These are phyloP conservation scores for Antarctomyces pellizariae DNA, from an alignment of 495 filamentous ascomycete species.

Conservation along the genomic window DNA sequence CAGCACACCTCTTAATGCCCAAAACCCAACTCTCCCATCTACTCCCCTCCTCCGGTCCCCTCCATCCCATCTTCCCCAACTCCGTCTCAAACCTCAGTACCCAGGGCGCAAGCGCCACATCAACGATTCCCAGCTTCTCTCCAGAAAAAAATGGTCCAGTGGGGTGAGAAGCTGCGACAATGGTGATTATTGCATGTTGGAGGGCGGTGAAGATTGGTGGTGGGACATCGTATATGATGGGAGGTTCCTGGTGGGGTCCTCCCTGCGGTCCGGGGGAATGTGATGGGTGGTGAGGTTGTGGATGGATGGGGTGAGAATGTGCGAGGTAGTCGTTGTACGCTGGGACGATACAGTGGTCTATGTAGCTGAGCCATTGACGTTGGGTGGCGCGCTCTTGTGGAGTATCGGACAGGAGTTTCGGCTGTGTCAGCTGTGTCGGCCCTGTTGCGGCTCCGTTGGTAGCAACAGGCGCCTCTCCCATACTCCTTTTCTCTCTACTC, in stretches of 20 bases:
- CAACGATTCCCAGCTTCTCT: slow-evolving; percentile 46
- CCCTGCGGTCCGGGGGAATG: no score
- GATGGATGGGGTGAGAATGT: slow-evolving; percentile 36
- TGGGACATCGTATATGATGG: slow-evolving; percentile 42
- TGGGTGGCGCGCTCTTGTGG: no score
- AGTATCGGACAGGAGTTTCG: no score
- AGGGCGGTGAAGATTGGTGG: slow-evolving; percentile 31
- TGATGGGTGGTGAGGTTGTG: no score
- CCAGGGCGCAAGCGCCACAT: slow-evolving; percentile 79
- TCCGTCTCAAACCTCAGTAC: slow-evolving; percentile 45
- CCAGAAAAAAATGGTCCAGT: slow-evolving; percentile 71
- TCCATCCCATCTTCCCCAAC: slow-evolving; percentile 62
- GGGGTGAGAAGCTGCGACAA: slow-evolving; percentile 47
- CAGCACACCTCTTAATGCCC: no score
- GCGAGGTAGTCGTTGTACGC: no score
- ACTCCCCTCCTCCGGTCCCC: slow-evolving; percentile 40
- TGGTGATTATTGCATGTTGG: slow-evolving; percentile 38
- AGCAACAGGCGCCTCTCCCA: neutral
- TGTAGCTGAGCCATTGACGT: no score
- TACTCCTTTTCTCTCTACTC: no score
- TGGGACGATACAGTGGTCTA: no score
- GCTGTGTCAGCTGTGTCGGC: no score
- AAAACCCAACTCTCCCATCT: slow-evolving; percentile 64
- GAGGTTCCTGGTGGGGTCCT: slow-evolving; percentile 50
- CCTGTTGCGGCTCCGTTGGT: neutral